Percentiles rank a stretch among this genome's conserved stretches.
These are phyloP conservation scores for Hebeloma cylindrosporum DNA, from an alignment of 768 basidiomycete genomes.

Conservation along the genomic window DNA sequence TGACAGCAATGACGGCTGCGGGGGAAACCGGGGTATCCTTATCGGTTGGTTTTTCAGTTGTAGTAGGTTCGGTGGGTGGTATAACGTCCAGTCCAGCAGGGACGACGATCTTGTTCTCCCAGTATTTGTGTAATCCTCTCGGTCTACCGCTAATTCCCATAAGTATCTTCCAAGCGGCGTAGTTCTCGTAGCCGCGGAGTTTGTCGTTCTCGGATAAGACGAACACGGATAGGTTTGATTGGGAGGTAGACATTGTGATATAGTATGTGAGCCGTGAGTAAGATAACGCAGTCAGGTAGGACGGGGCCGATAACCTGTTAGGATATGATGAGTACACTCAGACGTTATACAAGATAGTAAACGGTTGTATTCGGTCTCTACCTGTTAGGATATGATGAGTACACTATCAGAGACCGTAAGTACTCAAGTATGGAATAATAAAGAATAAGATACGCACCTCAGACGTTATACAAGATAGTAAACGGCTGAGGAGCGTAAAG, in stretches of 20 bases:
- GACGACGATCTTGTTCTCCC: too few relatives aligned
- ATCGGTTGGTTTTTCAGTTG: too few relatives aligned
- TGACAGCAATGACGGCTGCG: too few relatives aligned
- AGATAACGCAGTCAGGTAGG: background rate
- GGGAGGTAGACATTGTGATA: background rate
- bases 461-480: background rate
- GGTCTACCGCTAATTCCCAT: too few relatives aligned
- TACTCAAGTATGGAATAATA: background rate
- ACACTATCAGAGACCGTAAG: too few relatives aligned
- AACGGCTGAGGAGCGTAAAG: background rate
- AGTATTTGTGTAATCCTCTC: too few relatives aligned
- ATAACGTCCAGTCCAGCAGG: too few relatives aligned
- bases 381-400: slow-evolving; percentile 1
- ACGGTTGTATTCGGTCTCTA: background rate
- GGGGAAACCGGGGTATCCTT: too few relatives aligned
- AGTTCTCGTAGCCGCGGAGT: too few relatives aligned
- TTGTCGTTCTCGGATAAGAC: slow-evolving; percentile 1
- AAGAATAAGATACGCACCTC: background rate
- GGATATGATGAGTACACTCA: slow-evolving; percentile 1
- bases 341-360: background rate
- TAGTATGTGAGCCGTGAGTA: background rate
- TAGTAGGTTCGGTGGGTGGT: too few relatives aligned
- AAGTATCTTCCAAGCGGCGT: too few relatives aligned
- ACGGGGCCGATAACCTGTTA: slow-evolving; percentile 5
- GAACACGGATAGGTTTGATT: background rate